Base-by-base conservation (phyloP, 441 rosid species). In the Sinapis alba region DNA sequence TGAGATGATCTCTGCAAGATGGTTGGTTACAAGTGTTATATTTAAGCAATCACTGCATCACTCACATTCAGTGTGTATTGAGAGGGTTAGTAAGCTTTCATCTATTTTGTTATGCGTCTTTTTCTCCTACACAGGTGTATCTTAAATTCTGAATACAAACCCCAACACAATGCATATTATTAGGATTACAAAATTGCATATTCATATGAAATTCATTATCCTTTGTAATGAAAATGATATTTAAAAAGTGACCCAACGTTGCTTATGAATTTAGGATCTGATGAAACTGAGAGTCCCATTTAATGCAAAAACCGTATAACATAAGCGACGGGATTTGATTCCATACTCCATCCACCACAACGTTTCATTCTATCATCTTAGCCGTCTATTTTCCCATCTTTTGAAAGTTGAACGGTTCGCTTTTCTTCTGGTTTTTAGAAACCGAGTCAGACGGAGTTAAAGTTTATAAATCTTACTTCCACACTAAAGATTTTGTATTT, bases 381-480 rank as follows among this genome's bases (percentile, higher is more conserved):
- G 6, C 75, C 79, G 79, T 64, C 67, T 19, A 57, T n/a, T 76
- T 15, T 32, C 34, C 10, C 36, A 59, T 66, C 72, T 74, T 10
- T 53, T 23, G 19, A 65, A 12, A 23, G 15, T 65, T 70, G 56
- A 30, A 77, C 71, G 71, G 80, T 34, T 30, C 66, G 7, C 30
- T 6, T 64, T 6, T 63, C 61, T 45, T 56, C 38, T 43, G 58
- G 65, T 56, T 56, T 56, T 47, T 38, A 3, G 26, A 43, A 62
- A 71, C 80, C 80, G 76, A 71, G 76, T 77, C 80, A 45, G 41
- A 71, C 72, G 80, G 75, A 63, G 65, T 62, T 62, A 34, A 34
- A 62, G 36, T 34, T 62, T 32, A 5, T 32, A 13, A 41, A 13
- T 13, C 16, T 41, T 13, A 3, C 26, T 32, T 18, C 16, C 45